Evolutionary conservation across 257 asterid genomes (phyloP).

Genomic region (Solanum lignicaule): DNA sequence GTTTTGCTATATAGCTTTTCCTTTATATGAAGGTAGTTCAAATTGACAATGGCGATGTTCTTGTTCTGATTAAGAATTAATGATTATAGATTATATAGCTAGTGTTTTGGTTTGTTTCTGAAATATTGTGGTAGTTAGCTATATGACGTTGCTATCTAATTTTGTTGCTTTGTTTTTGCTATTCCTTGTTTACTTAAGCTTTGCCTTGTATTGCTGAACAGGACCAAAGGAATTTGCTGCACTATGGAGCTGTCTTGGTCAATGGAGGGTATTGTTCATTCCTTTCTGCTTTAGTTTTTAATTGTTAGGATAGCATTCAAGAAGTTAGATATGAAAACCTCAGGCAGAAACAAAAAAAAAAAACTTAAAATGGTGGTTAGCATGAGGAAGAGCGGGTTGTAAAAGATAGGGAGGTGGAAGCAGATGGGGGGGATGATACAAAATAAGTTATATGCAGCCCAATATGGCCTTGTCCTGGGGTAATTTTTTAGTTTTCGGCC

Average conservation of each 20-base stretch:
- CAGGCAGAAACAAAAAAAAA: not conserved
- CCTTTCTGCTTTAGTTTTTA: not conserved
- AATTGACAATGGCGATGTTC: not conserved
- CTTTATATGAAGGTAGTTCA: not conserved
- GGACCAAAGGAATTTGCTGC: conserved; percentile 78
- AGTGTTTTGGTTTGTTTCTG: not conserved
- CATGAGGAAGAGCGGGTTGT: not conserved
- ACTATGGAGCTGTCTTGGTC: conserved; percentile 74
- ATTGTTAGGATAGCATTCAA: not conserved
- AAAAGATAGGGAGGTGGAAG: not conserved
- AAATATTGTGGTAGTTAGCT: not conserved
- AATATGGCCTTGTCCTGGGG: not conserved
- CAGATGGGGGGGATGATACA: not conserved
- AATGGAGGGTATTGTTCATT: conserved; percentile 56
- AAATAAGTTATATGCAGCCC: not conserved
- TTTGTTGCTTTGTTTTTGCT: not conserved
- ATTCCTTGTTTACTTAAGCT: not conserved
- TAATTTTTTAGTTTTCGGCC: not conserved
- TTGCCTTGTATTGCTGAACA: conserved; percentile 8
- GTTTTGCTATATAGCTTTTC: not conserved
- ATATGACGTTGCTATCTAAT: not conserved
- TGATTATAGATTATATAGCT: not conserved
- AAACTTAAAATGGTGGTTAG: not conserved
- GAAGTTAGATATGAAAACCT: not conserved
- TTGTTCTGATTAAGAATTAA: not conserved